Evolutionary conservation across 2,329 filamentous ascomycete species (phyloP), one percentile per base, ranked within the genome.

Genomic region (Xylariaceae sp.): DNA sequence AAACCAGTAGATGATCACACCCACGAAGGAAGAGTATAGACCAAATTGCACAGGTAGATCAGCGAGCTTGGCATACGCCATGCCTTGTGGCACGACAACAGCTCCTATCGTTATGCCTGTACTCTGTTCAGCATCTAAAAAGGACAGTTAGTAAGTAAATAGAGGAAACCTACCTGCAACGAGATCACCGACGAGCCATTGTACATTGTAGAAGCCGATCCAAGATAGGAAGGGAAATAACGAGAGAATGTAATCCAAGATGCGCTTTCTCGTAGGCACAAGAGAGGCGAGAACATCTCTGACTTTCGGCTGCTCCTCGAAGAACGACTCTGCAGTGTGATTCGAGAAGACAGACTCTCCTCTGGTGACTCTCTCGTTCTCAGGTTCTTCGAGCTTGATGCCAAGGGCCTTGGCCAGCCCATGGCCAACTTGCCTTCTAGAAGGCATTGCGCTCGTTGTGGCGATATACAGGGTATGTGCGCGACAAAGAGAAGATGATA

Each of bases 21-120:
- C 94, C 82, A 97, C 94, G 69, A 99, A 97, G 0, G 93, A 97
- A 0, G 93, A 94, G 73, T 96, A 96, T 1, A 97, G 81, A 46
- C 93, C 93, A 67, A 87, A 97, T 68, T 97, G 81, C 5, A 88
- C 83, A 0, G 84, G 80, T n/a, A 97, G 80, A 56, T 87, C 82
- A 37, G 93, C 93, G 21, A 97, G 80, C 57, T 86, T 79, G 24
- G 93, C 92, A 73, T 97, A 97, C 1, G 93, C 92, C 93, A 97
- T 97, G 58, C 91, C 88, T 70, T 97, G 93, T 5, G 93, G 93
- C n/a, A 97, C 90, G 21, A 97, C 92, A 20, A 84, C 77, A 29
- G 80, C 80, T n/a, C 82, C 81, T 51, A 84, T 80, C 3, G 82
- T 84, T 63, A 79, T 75, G 51, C 75, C 75, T 77, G 23, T 24